Evolutionary conservation across 2,329 filamentous ascomycete species (phyloP), one percentile per base, ranked within the genome.

Genomic region (Erysiphe pulchra): DNA sequence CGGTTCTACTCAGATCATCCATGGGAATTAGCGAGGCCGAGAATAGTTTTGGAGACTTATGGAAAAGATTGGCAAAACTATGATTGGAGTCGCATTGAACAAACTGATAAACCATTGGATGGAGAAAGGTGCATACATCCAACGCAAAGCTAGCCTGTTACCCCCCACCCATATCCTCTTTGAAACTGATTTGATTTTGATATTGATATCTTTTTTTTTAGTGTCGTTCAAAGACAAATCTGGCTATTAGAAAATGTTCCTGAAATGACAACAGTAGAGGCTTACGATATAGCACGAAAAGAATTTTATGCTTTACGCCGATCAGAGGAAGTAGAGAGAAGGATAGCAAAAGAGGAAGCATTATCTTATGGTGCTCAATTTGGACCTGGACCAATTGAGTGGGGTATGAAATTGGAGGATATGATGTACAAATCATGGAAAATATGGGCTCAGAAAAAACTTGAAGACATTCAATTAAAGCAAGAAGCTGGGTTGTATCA

Each of bases 1-100:
- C 73, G 77, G 28, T 98, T 95, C 65, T 98, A 82, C 66, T 75
- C 70, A 56, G 87, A 98, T 61, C 90, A 98, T 60, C 90, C 90
- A 5, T 98, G 90, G 90, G 90, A 98, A 63, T 65, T 98, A 57
- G 90, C 90, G 16, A 71, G 87, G 50, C 90, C 90, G 46, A 71
- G 83, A 53, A 69, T 93, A 48, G 67, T 98, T 42, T 64, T 95
- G 10, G 90, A 98, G 63, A 67, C 76, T 53, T 80, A 87, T 56
- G 90, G 90, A 45, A 80, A 79, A 58, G 87, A 98, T 57, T 67
- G 73, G 45, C 73, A 78, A 59, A 67, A 64, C 46, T 76, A 75
- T 55, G 75, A 94, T 61, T 95, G 87, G 87, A 80, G 77, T 53
- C 75, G 62, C 54, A 20, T 92, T 53, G 65, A 69, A 54, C 90